These are phyloP conservation scores for Pichia gijzeniarum DNA, from an alignment of 805 yeast species.

Conservation along the genomic window DNA sequence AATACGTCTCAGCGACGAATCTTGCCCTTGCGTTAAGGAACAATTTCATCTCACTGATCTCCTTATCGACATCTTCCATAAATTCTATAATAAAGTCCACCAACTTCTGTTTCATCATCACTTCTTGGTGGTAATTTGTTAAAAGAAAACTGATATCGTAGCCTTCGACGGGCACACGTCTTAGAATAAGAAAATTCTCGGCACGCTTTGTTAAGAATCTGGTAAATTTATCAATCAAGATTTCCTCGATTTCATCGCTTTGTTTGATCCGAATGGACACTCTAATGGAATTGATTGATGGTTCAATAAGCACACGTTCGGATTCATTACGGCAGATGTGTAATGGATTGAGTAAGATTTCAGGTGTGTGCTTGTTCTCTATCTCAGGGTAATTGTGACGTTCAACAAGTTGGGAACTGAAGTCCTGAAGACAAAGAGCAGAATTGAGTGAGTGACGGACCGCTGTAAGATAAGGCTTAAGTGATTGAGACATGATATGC, in stretches of 20 bases:
- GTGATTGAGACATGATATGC: slow-evolving; percentile 71
- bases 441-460: slow-evolving; percentile 92
- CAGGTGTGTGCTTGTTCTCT: slow-evolving; percentile 78
- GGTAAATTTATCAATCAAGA: slow-evolving; percentile 90
- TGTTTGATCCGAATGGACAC: slow-evolving; percentile 91
- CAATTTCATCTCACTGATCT: slow-evolving; percentile 95
- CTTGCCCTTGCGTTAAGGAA: slow-evolving; percentile 96
- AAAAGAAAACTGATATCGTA: slow-evolving; percentile 90
- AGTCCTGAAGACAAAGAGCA: slow-evolving; percentile 86
- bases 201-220: slow-evolving; percentile 93
- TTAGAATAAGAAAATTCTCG: slow-evolving; percentile 83
- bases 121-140: slow-evolving; percentile 92
- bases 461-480: slow-evolving; percentile 89
- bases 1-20: slow-evolving; percentile 93
- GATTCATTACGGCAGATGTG: slow-evolving; percentile 88
- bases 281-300: slow-evolving; percentile 87
- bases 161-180: slow-evolving; percentile 86
- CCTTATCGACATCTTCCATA: slow-evolving; percentile 99
- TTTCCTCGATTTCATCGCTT: slow-evolving; percentile 94
- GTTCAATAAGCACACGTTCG: slow-evolving; percentile 87
- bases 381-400: slow-evolving; percentile 97
- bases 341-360: slow-evolving; percentile 83
- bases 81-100: slow-evolving; percentile 96
- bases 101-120: slow-evolving; percentile 89
- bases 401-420: slow-evolving; percentile 91